Base-by-base conservation (phyloP, 2,329 filamentous ascomycete species). In the Beauveria australis region DNA sequence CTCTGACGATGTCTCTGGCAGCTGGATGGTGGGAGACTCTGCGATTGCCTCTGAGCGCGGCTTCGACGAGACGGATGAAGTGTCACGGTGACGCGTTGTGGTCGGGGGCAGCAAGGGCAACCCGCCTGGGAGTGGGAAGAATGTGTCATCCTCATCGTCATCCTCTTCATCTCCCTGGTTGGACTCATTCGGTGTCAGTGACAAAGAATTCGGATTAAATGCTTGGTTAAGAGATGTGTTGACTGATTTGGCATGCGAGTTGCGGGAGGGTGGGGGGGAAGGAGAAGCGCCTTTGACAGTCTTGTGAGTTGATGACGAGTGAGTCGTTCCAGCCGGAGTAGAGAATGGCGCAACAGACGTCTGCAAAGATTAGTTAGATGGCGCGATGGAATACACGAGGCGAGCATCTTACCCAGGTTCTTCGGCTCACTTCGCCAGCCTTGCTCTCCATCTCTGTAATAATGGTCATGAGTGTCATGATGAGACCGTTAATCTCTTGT, bases 381-480 rank as follows among this genome's bases (percentile, higher is more conserved):
- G 41, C 33, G 5, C 4, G 1, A 5, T 8, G 41, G 3, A 24
- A 18, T 3, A 16, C 41, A 37, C n/a, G 5, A 19, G 19, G 16
- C 12, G 30, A 28, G 28, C 41, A 28, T 73, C 85, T 75, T 81
- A 90, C 89, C 79, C 85, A 84, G 70, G 85, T 89, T 70, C 86
- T 86, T 58, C 91, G 84, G 76, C 90, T 95, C 47, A 93, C 89
- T 69, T 91, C 85, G 19, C 89, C 91, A 49, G 92, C 92, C 69
- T 90, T 87, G 71, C 86, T 87, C 71, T 95, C 88, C 81, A 97
- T 95, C 71, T 96, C 91, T 18, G 86, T 84, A 59, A 95, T 87
- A 66, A 94, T 89, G 57, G 84, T 86, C 64, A 85, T 86, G 22
- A 97, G 82, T 72, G 89, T 85, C 44, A 85, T 82, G 46, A 96